Conservation (phyloP, 75 land plant species). For the Pinus taeda region DNA sequence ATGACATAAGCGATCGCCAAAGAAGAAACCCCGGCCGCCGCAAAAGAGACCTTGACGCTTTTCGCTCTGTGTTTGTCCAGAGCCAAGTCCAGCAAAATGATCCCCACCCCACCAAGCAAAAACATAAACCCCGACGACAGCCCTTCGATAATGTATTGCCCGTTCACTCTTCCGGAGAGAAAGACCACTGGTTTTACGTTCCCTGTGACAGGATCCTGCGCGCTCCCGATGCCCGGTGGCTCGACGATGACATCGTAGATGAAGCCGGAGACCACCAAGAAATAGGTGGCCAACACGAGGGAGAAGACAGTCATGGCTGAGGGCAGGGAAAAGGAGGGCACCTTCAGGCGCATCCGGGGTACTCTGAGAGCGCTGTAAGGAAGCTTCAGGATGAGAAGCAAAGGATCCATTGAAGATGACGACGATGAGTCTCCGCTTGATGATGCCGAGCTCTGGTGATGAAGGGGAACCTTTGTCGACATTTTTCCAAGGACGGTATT, state of each 20-base stretch:
- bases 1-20: conserved; percentile 66
- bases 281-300: conserved; percentile 74
- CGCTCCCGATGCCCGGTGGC: conserved; percentile 96
- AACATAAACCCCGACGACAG: conserved; percentile 95
- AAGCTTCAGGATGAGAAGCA: conserved; percentile 42
- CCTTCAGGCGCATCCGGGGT: conserved; percentile 66
- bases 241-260: conserved; percentile 97
- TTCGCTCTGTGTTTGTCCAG: conserved; percentile 56
- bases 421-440: too few species aligned
- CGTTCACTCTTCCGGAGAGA: conserved; percentile 87
- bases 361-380: conserved; percentile 57
- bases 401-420: conserved; percentile 45
- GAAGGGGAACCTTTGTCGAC: too few species aligned
- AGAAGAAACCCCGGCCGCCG: conserved; percentile 51
- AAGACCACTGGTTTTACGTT: conserved; percentile 90
- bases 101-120: conserved; percentile 85
- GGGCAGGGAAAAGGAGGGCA: conserved; percentile 62
- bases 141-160: conserved; percentile 96
- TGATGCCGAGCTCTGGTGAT: too few species aligned
- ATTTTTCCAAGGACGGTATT: too few species aligned
- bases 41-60: conserved; percentile 62
- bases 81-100: conserved; percentile 78
- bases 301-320: conserved; percentile 76
- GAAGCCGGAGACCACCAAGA: conserved; percentile 87
- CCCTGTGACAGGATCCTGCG: conserved; percentile 81